Evolutionary conservation across 164 flowering plant species (phyloP).

Genomic region (Houttuynia cordata): DNA sequence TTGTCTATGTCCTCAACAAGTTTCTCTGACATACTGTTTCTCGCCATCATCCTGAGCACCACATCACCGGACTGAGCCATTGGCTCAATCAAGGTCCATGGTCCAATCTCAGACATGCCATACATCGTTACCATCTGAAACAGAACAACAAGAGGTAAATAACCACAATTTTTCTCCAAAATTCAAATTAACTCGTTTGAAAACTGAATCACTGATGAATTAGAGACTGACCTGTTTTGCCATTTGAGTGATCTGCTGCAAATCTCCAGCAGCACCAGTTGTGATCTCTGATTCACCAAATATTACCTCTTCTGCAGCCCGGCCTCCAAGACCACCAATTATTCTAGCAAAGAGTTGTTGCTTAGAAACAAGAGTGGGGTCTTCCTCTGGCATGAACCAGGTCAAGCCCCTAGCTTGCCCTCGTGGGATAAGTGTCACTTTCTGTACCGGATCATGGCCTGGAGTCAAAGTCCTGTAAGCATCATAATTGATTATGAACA

Average conservation of each 20-base stretch:
- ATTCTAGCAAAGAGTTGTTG: constrained; percentile 58
- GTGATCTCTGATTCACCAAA: constrained; percentile 67
- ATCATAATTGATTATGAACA: background rate
- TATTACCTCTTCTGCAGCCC: constrained; percentile 67
- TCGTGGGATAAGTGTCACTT: constrained; percentile 54
- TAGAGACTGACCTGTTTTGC: constrained; percentile 44
- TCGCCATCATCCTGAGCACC: constrained; percentile 50
- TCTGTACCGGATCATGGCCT: constrained; percentile 65
- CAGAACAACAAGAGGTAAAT: constrained; percentile 3
- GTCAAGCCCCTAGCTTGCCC: constrained; percentile 76
- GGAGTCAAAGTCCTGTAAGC: constrained; percentile 42
- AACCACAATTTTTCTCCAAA: background rate
- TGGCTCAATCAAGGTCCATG: constrained; percentile 67
- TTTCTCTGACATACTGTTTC: constrained; percentile 68
- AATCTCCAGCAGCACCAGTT: constrained; percentile 69
- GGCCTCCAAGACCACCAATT: constrained; percentile 69
- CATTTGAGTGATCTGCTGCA: constrained; percentile 52
- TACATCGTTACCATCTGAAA: constrained; percentile 51
- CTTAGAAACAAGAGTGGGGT: constrained; percentile 50
- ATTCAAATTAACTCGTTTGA: too few relatives aligned
- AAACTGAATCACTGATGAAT: too few relatives aligned
- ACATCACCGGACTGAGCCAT: constrained; percentile 45
- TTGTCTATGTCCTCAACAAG: constrained; percentile 59
- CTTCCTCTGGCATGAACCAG: constrained; percentile 68
- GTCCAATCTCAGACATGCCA: constrained; percentile 93